Conservation (phyloP, 345 rosid species). For the Citrus maxima region DNA sequence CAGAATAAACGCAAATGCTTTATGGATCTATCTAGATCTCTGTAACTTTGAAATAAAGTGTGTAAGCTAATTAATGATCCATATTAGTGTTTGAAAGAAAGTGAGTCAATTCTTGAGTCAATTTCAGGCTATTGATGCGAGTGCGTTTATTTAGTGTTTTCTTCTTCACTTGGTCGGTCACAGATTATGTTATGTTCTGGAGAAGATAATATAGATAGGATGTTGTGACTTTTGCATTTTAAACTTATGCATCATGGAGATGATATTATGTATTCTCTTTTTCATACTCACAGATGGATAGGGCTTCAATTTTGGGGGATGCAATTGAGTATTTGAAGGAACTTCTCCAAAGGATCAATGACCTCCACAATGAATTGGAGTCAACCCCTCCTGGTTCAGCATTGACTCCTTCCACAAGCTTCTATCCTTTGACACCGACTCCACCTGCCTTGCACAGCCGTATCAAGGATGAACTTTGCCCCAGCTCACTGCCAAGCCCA, state of each 20-base stretch:
- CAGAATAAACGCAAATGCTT: neutral
- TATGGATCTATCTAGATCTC: neutral
- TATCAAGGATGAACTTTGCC: slow-evolving; percentile 79
- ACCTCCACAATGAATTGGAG: slow-evolving; percentile 84
- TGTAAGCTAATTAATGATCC: neutral
- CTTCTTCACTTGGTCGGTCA: too few species aligned
- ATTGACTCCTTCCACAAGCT: slow-evolving; percentile 49
- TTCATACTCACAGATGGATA: slow-evolving; percentile 67
- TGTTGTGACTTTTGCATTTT: neutral
- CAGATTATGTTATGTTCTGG: too few species aligned
- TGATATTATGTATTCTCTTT: neutral
- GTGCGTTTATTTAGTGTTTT: neutral
- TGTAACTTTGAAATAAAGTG: neutral
- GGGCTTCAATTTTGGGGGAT: slow-evolving; percentile 96
- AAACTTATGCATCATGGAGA: neutral
- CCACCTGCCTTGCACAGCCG: slow-evolving; percentile 63
- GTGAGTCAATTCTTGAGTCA: neutral
- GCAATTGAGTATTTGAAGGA: slow-evolving; percentile 92
- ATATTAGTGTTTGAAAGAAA: neutral
- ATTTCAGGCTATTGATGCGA: neutral
- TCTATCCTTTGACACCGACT: slow-evolving; percentile 81
- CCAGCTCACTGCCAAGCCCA: slow-evolving; percentile 68
- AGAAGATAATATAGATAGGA: neutral
- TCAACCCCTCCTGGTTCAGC: slow-evolving; percentile 54
- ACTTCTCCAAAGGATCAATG: slow-evolving; percentile 90